Conservation (phyloP, 2,329 filamentous ascomycete genomes). For the Meredithiella fracta region DNA sequence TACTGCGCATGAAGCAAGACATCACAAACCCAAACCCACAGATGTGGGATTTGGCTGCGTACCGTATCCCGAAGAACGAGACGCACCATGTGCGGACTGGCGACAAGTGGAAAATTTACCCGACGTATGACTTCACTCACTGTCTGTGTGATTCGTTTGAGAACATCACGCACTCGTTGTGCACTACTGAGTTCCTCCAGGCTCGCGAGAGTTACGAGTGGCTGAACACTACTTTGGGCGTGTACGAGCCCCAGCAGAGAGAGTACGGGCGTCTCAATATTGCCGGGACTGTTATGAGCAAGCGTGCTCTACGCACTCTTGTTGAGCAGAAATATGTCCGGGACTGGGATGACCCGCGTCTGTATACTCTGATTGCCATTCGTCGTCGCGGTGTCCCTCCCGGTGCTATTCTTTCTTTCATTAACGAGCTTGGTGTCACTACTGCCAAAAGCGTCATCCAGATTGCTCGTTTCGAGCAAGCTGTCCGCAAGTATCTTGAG, state of each 20-base stretch:
- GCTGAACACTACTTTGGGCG: slow-evolving; percentile 63
- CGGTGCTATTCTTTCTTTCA: slow-evolving; percentile 73
- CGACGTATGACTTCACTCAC: slow-evolving; percentile 85
- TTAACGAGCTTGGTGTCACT: slow-evolving; percentile 82
- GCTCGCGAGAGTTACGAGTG: slow-evolving; percentile 80
- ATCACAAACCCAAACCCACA: slow-evolving; percentile 73
- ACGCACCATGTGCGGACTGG: slow-evolving; percentile 64
- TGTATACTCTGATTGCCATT: slow-evolving; percentile 75
- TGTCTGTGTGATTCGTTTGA: slow-evolving; percentile 88
- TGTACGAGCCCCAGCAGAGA: slow-evolving; percentile 87
- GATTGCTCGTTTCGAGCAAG: slow-evolving; percentile 68
- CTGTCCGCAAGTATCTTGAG: slow-evolving; percentile 73
- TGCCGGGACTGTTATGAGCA: slow-evolving; percentile 71
- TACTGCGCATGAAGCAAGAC: slow-evolving; percentile 85
- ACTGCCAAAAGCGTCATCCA: slow-evolving; percentile 67
- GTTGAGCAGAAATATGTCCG: slow-evolving; percentile 64
- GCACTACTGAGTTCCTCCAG: slow-evolving; percentile 81
- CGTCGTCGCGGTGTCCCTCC: slow-evolving; percentile 75
- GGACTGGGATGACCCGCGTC: slow-evolving; percentile 78
- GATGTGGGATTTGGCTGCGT: slow-evolving; percentile 92
- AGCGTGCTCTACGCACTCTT: slow-evolving; percentile 66
- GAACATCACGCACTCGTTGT: slow-evolving; percentile 77
- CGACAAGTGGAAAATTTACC: slow-evolving; percentile 78
- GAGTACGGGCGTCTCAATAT: slow-evolving; percentile 56
- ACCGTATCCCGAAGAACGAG: slow-evolving; percentile 60